Percentiles rank a stretch among this genome's conserved stretches.
These are phyloP conservation scores for Zasmidium citrigriseum DNA, from an alignment of 2,329 filamentous ascomycete genomes.

Conservation along the genomic window DNA sequence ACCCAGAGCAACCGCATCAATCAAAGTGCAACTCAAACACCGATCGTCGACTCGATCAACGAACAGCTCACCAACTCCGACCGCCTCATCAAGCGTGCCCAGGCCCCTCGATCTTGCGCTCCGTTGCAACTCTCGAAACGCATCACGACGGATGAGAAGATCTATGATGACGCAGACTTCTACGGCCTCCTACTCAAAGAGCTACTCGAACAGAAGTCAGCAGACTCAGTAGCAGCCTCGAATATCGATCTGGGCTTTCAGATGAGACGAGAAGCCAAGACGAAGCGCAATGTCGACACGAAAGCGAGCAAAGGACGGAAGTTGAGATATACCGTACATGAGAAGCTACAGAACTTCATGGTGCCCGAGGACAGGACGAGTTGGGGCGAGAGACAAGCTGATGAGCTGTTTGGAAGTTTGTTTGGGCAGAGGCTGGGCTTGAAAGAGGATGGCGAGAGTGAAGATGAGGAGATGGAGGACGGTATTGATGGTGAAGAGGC, in stretches of 20 bases:
- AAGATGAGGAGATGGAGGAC: constrained; percentile 34
- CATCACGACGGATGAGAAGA: constrained; percentile 58
- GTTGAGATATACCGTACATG: constrained; percentile 90
- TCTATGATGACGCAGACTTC: constrained; percentile 94
- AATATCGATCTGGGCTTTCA: constrained; percentile 40
- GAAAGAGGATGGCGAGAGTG: constrained; percentile 42
- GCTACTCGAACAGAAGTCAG: constrained; percentile 81
- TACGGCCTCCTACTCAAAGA: constrained; percentile 93
- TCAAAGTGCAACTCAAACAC: constrained; percentile 60
- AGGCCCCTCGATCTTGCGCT: constrained; percentile 73
- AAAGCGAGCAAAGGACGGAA: constrained; percentile 95
- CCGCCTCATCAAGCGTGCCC: constrained; percentile 69
- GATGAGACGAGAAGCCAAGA: constrained; percentile 74
- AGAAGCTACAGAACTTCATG: constrained; percentile 98
- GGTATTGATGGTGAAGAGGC: constrained; percentile 27
- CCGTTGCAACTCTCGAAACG: constrained; percentile 58
- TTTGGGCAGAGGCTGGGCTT: constrained; percentile 49
- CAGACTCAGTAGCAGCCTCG: constrained; percentile 49
- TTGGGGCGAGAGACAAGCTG: constrained; percentile 81
- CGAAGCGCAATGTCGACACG: constrained; percentile 82
- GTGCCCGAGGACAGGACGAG: constrained; percentile 77
- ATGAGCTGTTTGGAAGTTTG: constrained; percentile 57
- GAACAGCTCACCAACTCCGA: constrained; percentile 67
- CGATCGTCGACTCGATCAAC: constrained; percentile 67
- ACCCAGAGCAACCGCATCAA: constrained; percentile 62